Evolutionary conservation across 768 basidiomycete species (phyloP), one percentile per base, ranked within the genome.

Genomic region (Gymnopilus dilepis): DNA sequence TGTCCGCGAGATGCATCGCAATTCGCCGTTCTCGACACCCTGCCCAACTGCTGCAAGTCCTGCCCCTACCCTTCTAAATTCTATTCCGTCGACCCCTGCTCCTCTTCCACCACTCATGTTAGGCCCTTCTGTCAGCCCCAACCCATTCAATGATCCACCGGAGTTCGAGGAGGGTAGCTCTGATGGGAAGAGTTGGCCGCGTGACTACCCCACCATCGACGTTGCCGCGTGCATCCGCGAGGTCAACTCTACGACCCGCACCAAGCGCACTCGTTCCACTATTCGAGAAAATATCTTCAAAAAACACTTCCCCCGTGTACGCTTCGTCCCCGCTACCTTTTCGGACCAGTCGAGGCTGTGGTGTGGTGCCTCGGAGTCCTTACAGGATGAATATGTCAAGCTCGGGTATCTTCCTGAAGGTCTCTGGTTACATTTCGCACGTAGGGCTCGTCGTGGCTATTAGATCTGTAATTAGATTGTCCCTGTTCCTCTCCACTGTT

Each of bases 341-440:
- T 28, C 21, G 43, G 37, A 63, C 28, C 56, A 63, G 17, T 26
- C 31, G 24, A 33, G 34, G 17, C 61, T 41, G 21, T 63, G 61
- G 61, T 40, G 11, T 2, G 24, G 37, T 15, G 56, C 61, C 11
- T 30, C 57, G 8, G 13, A 22, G 2, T 3, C n/a, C 24, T 19
- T 37, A 2, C n/a, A 34, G 28, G 50, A 63, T 2, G 38, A 47
- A 9, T 41, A 54, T 26, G 34, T 43, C 3, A 41, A 24, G n/a
- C 24, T 40, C 17, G 47, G 48, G 2, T 38, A n/a, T 8, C 7
- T 7, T 31, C 17, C 31, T 7, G 50, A 51, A 26, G 50, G 50
- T 17, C n/a, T 51, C 6, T 51, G 50, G 50, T 51, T 6, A 48
- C 24, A 9, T 5, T 47, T 47, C 15, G 45, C 45, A n/a, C 12